These are phyloP conservation scores for Rugosomyces carneus DNA, from an alignment of 1,284 basidiomycete species.

Conservation along the genomic window DNA sequence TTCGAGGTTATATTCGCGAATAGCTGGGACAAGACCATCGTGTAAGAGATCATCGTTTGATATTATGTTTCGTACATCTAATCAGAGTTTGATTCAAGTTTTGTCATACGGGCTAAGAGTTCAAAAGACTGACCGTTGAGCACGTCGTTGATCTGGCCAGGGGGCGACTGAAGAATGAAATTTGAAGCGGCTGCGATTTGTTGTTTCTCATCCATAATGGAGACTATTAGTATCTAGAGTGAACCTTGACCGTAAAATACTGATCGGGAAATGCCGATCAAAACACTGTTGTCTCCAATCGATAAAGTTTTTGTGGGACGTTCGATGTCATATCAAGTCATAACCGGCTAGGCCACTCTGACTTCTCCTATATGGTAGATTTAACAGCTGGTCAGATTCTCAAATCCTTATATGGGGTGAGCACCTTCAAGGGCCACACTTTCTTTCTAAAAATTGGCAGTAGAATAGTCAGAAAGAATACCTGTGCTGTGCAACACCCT, in stretches of 20 bases:
- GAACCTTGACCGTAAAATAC: neutral
- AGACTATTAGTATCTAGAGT: neutral
- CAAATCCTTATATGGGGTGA: too few relatives aligned
- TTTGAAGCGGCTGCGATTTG: conserved; percentile 66
- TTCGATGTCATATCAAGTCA: too few relatives aligned
- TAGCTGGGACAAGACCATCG: conserved; percentile 66
- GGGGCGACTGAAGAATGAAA: conserved; percentile 85
- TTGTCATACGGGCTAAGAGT: conserved; percentile 8
- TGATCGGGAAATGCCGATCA: conserved; percentile 13
- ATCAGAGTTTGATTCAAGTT: conserved; percentile 12
- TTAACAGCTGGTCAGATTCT: too few relatives aligned
- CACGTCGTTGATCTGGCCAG: conserved; percentile 94
- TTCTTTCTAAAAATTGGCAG: too few relatives aligned
- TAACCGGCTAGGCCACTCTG: too few relatives aligned
- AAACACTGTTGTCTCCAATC: too few relatives aligned
- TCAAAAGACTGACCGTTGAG: conserved; percentile 60
- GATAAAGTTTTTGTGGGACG: too few relatives aligned
- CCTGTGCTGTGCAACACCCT: too few relatives aligned
- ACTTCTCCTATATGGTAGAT: too few relatives aligned
- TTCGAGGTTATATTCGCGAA: conserved; percentile 78
- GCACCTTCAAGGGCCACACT: too few relatives aligned
- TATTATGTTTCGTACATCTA: conserved; percentile 86
- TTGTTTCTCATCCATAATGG: conserved; percentile 50
- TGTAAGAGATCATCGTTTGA: conserved; percentile 79
- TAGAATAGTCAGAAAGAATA: too few relatives aligned